Evolutionary conservation across 441 rosid genomes (phyloP), one percentile per base, ranked within the genome.

Genomic region (Gossypium gossypioides): DNA sequence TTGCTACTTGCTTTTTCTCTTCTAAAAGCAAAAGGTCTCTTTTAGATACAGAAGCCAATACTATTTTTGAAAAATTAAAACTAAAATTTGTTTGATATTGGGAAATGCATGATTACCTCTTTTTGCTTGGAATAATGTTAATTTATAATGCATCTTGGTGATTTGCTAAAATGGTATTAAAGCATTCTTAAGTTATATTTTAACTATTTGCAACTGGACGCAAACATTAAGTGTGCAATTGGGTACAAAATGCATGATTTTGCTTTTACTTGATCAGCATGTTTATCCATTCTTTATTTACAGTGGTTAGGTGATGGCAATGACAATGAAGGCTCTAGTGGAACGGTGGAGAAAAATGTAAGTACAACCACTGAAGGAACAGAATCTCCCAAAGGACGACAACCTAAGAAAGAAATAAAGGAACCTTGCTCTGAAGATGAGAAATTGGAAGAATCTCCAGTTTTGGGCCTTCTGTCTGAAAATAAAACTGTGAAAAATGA

Each of bases 381-480:
- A 62, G 81, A 83, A 72, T 81, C 75, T 34, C 79, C 82, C 54
- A 84, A 86, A 79, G 86, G 70, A 54, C 64, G 44, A 25, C 70
- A 81, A 72, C 75, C 78, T 58, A 83, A 79, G 76, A 83, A 76
- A 25, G 81, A 81, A 52, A 79, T 50, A 27, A 85, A 80, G 69
- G 89, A 83, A 64, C 62, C 76, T 68, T 50, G 37, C 69, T 79
- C 86, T 27, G 91, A 80, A 74, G 86, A 80, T 64, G 87, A 82
- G 69, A 89, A 85, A 75, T 77, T 84, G 84, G 90, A 91, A 77
- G 92, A 85, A 80, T 94, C 96, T 16, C 94, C 94, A 34, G 92
- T 87, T 19, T 79, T 88, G 87, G 97, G 96, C 61, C 88, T 88
- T 71, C 62, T 89, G 84, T 77, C 87, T 2, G 88, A 80, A 50